Evolutionary conservation across 345 rosid genomes (phyloP), one percentile per base, ranked within the genome.

Genomic region (Gossypium thurberi): DNA sequence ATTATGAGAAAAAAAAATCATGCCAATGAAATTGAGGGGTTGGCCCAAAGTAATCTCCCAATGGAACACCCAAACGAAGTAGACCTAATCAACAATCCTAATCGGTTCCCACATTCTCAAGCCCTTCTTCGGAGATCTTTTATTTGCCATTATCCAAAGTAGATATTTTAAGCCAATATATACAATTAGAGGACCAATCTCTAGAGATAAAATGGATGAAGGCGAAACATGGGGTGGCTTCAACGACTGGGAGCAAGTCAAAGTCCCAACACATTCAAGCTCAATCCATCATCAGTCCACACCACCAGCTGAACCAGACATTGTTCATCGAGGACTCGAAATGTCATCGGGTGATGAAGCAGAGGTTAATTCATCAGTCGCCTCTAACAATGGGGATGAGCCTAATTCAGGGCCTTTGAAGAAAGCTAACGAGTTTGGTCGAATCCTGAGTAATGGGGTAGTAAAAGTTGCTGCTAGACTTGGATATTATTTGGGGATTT

Each of bases 241-340:
- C 47, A 74, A 77, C 43, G 87, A 85, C 7, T 87, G 88, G 90
- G 82, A 82, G 63, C 78, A 77, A 51, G 59, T 86, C 53, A 72
- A 78, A 20, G 65, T 56, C 23, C 76, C 81, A 0, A 33, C 82
- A 6, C 48, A 12, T n/a, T 65, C 55, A 14, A 51, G 4, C 28
- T 69, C 61, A 20, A 18, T 21, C 15, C 67, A 28, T 63, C 67
- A 28, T 63, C n/a, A 51, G 20, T 8, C 12, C 74, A 67, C 62
- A n/a, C 28, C 51, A 18, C 12, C 50, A 20, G 4, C 15, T 18
- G 50, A 64, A 42, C 26, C 23, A 23, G 74, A 70, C 17, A 71
- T 60, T 55, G 68, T 58, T 57, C 85, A 65, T 56, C 77, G 85
- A 59, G 86, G 71, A 72, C 74, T 83, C 4, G 75, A 75, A 43